Evolutionary conservation across 192 early-diverging fungal genomes (phyloP), one percentile per base, ranked within the genome.

Genomic region (Kickxella alabastrina): DNA sequence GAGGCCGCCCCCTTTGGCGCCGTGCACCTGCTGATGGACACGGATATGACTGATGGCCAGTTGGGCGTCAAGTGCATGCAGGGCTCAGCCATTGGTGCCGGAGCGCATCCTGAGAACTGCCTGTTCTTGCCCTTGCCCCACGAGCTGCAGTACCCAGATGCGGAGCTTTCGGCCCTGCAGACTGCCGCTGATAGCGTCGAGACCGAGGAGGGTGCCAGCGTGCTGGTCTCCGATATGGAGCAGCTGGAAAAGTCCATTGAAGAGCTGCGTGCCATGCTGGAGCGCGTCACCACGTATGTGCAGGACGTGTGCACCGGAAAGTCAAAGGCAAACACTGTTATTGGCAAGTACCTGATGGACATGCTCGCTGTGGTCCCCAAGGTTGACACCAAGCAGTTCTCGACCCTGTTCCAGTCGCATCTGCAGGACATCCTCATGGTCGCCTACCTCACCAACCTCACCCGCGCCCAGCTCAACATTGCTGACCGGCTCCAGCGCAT

Each of bases 401-500:
- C 92, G 56, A 85, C 89, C 54, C 85, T 92, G 79, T 95, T 96
- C 84, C 89, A 92, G 80, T 84, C 81, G 69, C 95, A 98, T 65
- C 59, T 97, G 50, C 85, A 92, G 80, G 95, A 98, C 74, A 78
- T 98, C 43, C 79, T 95, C 57, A 93, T 95, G 92, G 92, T 96
- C 21, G 88, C 92, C 24, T 94, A 98, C 57, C 81, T 98, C 35
- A 88, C 92, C 51, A 91, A 93, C 78, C 87, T 98, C 63, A 94
- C 95, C 23, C 83, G 93, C 51, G 91, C 90, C 17, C 95, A 98
- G 78, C 82, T 98, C 52, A 86, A 87, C 55, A 88, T 98, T 79
- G 90, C 92, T 32, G 91, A 96, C 66, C 78, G 85, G 55, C 81
- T 98, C 46, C 87, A 95, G 57, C 79, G 84, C 43, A 77, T 92